Percentiles rank a stretch among this genome's conserved stretches.
Evolutionary conservation across 73 alveolate genomes (phyloP).

Genomic region (Tetrahymena malaccensis): DNA sequence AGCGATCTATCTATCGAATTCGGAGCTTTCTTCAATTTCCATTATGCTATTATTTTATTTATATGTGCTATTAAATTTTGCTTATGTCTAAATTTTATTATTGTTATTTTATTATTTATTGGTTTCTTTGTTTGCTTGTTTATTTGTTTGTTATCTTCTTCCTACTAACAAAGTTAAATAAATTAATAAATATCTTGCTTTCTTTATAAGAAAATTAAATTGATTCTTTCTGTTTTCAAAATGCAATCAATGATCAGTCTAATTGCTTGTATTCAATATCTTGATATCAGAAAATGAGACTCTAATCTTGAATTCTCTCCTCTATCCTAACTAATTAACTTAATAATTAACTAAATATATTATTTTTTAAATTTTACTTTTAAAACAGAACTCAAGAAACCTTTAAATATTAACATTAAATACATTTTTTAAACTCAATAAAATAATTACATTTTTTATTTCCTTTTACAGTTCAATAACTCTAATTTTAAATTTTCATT

Average conservation of each 20-base stretch:
- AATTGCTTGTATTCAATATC: neutral
- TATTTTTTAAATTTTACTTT: neutral
- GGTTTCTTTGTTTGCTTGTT: neutral
- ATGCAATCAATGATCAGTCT: neutral
- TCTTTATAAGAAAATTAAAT: neutral
- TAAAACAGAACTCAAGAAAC: neutral
- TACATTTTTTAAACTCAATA: too few relatives aligned
- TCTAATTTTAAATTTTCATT: too few relatives aligned
- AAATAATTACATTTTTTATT: too few relatives aligned
- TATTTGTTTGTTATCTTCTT: neutral
- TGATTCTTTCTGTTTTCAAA: neutral
- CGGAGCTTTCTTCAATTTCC: constrained; percentile 41
- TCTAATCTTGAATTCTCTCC: neutral
- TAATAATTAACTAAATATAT: neutral
- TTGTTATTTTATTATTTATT: neutral
- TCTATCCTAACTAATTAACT: neutral
- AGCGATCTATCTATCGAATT: constrained; percentile 61
- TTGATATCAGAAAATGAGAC: neutral
- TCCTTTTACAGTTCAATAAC: too few relatives aligned
- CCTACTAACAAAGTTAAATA: neutral
- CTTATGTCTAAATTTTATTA: neutral
- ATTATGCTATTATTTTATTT: neutral
- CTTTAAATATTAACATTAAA: neutral
- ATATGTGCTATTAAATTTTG: constrained; percentile 11
- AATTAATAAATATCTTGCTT: neutral